phyloP scores from a whole-genome alignment of 768 basidiomycete genomes.

The Ephemerocybe angulata region DNA sequence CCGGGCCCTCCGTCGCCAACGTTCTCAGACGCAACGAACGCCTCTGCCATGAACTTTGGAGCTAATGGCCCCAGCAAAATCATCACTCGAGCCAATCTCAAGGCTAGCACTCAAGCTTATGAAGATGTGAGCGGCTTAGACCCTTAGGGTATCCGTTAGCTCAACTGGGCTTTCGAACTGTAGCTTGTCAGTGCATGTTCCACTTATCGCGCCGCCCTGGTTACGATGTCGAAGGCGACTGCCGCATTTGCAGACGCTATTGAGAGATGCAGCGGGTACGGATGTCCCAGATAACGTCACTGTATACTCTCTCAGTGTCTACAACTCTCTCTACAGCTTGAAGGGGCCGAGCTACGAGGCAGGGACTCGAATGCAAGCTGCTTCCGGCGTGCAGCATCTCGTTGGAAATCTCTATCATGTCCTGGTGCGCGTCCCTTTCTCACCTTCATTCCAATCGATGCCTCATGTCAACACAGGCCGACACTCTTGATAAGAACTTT shows the following conservation, averaged over 20 bases:
- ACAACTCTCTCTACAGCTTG: conserved; percentile 38
- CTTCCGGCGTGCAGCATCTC: conserved; percentile 86
- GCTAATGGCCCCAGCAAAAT: conserved; percentile 73
- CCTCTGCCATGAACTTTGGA: conserved; percentile 74
- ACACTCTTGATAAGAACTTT: conserved; percentile 81
- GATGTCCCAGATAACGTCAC: conserved; percentile 5
- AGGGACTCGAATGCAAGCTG: conserved; percentile 78
- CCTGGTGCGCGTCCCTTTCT: conserved; percentile 49
- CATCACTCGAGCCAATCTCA: conserved; percentile 76
- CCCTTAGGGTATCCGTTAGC: neutral
- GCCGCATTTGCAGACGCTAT: conserved; percentile 84
- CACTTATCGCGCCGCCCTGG: conserved; percentile 74
- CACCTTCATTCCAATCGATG: neutral
- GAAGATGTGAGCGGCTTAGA: conserved; percentile 57
- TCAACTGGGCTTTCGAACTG: conserved; percentile 5
- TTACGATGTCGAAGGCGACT: conserved; percentile 78
- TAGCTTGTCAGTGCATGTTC: conserved; percentile 77
- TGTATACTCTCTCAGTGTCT: neutral
- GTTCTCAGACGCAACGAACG: conserved; percentile 77
- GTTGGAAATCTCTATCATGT: conserved; percentile 93
- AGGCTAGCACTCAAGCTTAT: conserved; percentile 73
- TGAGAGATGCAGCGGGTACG: conserved; percentile 79
- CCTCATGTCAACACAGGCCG: conserved; percentile 48
- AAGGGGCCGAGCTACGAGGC: conserved; percentile 80
- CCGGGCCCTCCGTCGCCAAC: conserved; percentile 76